phyloP scores from a whole-genome alignment of 257 asterid species.

The Scutellaria barbata region DNA sequence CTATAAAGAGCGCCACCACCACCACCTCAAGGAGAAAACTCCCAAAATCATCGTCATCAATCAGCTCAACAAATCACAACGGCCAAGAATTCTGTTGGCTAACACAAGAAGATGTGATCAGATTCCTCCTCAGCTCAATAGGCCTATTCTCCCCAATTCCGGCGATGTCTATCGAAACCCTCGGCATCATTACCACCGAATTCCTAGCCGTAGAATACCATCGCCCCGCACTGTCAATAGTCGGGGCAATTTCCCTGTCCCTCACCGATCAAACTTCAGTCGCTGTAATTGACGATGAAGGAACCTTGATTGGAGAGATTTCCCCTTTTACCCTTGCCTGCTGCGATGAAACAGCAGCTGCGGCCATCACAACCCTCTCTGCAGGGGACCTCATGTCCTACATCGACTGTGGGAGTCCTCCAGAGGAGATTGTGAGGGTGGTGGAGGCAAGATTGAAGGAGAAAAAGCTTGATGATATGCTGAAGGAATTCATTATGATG shows the following conservation, averaged over 20 bases:
- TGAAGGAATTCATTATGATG: conserved; percentile 50
- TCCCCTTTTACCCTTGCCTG: conserved; percentile 69
- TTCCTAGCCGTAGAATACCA: conserved; percentile 53
- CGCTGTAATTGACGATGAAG: conserved; percentile 69
- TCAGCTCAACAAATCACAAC: conserved; percentile 49
- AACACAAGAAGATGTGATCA: conserved; percentile 76
- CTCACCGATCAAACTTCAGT: conserved; percentile 67
- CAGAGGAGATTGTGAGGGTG: conserved; percentile 64
- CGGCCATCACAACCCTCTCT: conserved; percentile 72
- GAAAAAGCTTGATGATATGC: conserved; percentile 56
- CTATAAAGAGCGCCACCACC: conserved; percentile 41
- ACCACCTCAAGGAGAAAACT: conserved; percentile 49
- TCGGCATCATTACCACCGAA: conserved; percentile 56
- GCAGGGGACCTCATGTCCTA: conserved; percentile 84
- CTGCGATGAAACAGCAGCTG: conserved; percentile 65
- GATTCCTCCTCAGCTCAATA: conserved; percentile 72
- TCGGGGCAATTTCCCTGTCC: conserved; percentile 50
- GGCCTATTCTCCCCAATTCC: conserved; percentile 70
- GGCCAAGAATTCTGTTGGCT: conserved; percentile 87
- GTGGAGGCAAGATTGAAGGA: conserved; percentile 64
- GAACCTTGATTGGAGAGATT: conserved; percentile 66
- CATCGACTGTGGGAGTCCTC: conserved; percentile 77
- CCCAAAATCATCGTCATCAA: conserved; percentile 41
- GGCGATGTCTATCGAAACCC: conserved; percentile 63
- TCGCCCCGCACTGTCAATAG: conserved; percentile 53